Evolutionary conservation across 257 asterid species (phyloP).

Genomic region (Mentha longifolia): DNA sequence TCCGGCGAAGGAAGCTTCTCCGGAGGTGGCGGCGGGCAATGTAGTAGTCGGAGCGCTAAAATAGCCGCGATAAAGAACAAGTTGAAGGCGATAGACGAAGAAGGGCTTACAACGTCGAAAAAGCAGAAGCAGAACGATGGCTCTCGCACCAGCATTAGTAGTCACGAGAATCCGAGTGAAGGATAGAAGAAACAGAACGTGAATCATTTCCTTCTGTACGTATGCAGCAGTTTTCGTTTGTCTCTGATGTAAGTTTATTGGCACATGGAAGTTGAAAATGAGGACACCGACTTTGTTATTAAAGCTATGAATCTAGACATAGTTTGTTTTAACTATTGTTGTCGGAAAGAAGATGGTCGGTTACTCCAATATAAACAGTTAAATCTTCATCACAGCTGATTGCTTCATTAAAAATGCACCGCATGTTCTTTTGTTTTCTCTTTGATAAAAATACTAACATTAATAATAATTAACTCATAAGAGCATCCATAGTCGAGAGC

Average conservation of each 20-base stretch:
- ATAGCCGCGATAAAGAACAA: slow-evolving; percentile 94
- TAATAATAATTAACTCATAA: no score
- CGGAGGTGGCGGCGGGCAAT: slow-evolving; percentile 39
- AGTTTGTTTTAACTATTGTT: no score
- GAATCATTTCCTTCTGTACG: neutral
- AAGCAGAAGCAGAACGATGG: slow-evolving; percentile 42
- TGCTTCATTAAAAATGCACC: no score
- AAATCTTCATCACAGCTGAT: no score
- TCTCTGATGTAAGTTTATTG: neutral
- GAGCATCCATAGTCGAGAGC: no score
- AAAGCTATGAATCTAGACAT: neutral
- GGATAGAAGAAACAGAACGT: slow-evolving; percentile 4
- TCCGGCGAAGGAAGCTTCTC: slow-evolving; percentile 50
- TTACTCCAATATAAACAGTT: no score
- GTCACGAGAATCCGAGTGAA: slow-evolving; percentile 12
- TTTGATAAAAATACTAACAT: no score
- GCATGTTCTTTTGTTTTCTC: no score
- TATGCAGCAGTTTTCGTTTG: neutral
- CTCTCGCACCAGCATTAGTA: slow-evolving; percentile 7
- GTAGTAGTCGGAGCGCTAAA: slow-evolving; percentile 73
- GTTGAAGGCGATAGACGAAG: slow-evolving; percentile 75
- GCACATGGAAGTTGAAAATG: no score
- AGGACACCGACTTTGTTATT: slow-evolving; percentile 3
- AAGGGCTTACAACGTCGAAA: slow-evolving; percentile 45
- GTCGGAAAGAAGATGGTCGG: no score